Evolutionary conservation across 805 yeast species (phyloP).

Genomic region (Candida krabiensis): DNA sequence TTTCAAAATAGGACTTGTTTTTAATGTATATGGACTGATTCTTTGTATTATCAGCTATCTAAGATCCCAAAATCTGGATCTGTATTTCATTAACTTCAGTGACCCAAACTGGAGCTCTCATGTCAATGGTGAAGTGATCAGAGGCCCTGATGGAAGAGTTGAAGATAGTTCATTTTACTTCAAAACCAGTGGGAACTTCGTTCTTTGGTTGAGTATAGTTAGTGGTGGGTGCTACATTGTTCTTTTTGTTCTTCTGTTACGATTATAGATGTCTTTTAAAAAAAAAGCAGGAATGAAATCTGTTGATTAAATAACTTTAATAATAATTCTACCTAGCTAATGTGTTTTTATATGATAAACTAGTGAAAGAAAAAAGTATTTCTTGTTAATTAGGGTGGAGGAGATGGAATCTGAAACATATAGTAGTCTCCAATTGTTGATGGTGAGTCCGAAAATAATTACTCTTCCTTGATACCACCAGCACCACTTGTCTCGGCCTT

Average conservation of each 20-base stretch:
- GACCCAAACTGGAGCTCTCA: constrained; percentile 23
- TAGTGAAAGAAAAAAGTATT: no score
- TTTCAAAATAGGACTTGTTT: constrained; percentile 64
- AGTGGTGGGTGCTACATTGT: constrained; percentile 53
- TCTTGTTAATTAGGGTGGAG: no score
- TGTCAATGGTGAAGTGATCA: constrained; percentile 12
- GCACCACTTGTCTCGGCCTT: constrained; percentile 82
- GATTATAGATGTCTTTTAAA: no score
- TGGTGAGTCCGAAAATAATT: constrained; percentile 25
- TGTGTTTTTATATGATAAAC: no score
- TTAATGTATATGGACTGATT: constrained; percentile 57
- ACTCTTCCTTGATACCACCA: constrained; percentile 89
- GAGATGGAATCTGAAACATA: no score
- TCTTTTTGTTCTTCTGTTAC: constrained; percentile 49
- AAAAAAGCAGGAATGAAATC: no score
- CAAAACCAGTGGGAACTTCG: constrained; percentile 62
- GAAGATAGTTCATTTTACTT: constrained; percentile 37
- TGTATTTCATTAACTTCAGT: constrained; percentile 30
- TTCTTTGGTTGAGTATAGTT: constrained; percentile 48
- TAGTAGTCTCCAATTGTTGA: no score
- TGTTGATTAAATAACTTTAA: no score
- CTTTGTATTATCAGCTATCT: constrained; percentile 40
- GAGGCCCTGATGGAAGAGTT: constrained; percentile 7
- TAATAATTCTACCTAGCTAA: no score
- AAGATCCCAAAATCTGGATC: constrained; percentile 31